Percentiles rank a stretch among this genome's conserved stretches.
Conservation (phyloP, 306 rosid genomes). For the Erythrophleum fordii region DNA sequence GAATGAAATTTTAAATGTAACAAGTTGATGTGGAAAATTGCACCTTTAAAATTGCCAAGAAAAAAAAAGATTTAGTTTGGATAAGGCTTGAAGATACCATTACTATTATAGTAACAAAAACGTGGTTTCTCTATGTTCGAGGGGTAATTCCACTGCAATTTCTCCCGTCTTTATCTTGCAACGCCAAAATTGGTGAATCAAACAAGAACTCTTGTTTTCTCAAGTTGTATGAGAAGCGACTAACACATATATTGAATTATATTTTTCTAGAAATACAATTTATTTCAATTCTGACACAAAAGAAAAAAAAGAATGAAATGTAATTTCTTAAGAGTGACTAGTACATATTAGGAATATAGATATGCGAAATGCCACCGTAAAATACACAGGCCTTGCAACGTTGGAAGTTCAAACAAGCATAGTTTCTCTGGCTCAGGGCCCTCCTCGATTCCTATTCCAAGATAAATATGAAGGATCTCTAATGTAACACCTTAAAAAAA, state of each 20-base stretch:
- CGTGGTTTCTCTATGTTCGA: too few species aligned
- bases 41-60: too few species aligned
- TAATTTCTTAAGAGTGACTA: constrained; percentile 15
- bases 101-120: too few species aligned
- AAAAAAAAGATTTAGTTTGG: too few species aligned
- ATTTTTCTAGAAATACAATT: constrained; percentile 41
- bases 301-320: not conserved
- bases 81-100: too few species aligned
- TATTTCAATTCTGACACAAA: constrained; percentile 17
- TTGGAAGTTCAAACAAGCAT: constrained; percentile 16
- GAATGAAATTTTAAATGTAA: too few species aligned
- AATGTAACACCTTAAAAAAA: too few species aligned
- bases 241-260: not conserved
- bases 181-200: not conserved
- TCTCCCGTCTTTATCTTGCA: not conserved
- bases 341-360: constrained; percentile 28
- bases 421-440: constrained; percentile 55
- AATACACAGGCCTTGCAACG: constrained; percentile 8
- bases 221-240: not conserved
- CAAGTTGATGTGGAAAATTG: too few species aligned
- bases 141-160: not conserved
- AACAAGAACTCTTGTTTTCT: not conserved
- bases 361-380: constrained; percentile 43
- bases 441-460: constrained; percentile 83
- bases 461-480: constrained; percentile 89